Base-by-base conservation (phyloP, 1,284 basidiomycete genomes). In the Athelia psychrophila region DNA sequence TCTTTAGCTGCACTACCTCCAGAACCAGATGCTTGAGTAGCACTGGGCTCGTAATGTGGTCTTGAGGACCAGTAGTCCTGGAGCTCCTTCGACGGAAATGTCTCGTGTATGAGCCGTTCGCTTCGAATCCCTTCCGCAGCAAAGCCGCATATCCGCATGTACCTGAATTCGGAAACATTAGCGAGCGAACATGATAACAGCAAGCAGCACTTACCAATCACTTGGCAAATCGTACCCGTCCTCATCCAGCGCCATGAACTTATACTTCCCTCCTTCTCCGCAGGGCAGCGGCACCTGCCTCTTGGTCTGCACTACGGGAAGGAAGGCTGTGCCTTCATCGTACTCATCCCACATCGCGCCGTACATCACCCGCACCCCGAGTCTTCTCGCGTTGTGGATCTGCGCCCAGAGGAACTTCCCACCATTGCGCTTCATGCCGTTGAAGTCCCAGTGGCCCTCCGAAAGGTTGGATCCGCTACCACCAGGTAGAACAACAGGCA, bases 271-370 rank as follows among this genome's bases (percentile, higher is more conserved):
- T 13, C 27, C 27, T 30, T 30, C 27, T 5, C 27, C 27, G 5
- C 6, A 5, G 22, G 78, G 78, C 48, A 74, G 70, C 16, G 88
- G 88, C 1, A 88, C 68, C 51, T 78, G 70, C 18, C 76, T 70
- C 54, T 80, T 80, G 53, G 77, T 71, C 46, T 80, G 66, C 2
- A 88, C 79, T 20, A 82, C 77, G 3, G 88, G 88, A 70, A 91
- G 75, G 57, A 86, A 80, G 2, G 82, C 86, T 0, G 88, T 91
- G 25, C 88, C 88, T 69, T 90, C 87, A 58, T 91, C 88, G 56
- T 91, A 91, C 85, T 89, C 88, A 58, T 91, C 89, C 87, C 88
- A 91, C 88, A 90, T 91, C 8, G 87, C 88, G 20, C 84, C 85
- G 56, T 90, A 90, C 49, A 90, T 77, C 2, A 71, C 83, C n/a